Evolutionary conservation across 2,329 filamentous ascomycete genomes (phyloP), one percentile per base, ranked within the genome.

Genomic region (Fusarium camptoceras): DNA sequence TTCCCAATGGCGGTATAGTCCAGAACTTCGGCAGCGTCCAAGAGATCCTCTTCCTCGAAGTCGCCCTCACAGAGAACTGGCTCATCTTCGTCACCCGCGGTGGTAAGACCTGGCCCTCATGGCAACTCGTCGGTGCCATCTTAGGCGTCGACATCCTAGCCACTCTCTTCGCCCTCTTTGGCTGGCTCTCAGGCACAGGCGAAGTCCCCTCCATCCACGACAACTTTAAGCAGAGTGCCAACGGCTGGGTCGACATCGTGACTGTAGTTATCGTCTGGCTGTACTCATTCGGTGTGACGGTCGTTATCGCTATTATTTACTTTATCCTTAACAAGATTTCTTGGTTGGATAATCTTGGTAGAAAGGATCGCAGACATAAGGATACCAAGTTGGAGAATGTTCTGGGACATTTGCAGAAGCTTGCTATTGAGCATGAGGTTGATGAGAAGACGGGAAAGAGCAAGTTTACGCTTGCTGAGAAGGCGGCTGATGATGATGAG

Each of bases 361-460:
- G 66, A 25, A 69, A 69, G 37, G 57, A 70, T 10, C 66, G 66
- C 16, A 59, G 48, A 0, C 50, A 62, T 20, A 69, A 69, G 44
- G 66, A 69, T 3, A 69, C 66, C 0, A 69, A 55, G 39, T n/a
- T 69, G 1, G 66, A 69, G 9, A 69, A 69, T 15, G 47, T 69
- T 4, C 58, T 69, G 0, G 66, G 66, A 0, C 61, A 69, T 20
- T 6, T 69, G 12, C 66, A 69, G 9, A 69, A 69, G 24, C 43
- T 69, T 24, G 66, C 66, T 8, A 54, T 69, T 4, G 66, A 69
- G 20, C 66, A 69, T 25, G 66, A 69, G 30, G 6, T 49, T 4
- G 66, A 69, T 4, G 66, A 69, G n/a, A 70, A 67, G 51, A 70
- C 66, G 2, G 66, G 66, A 8, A 69, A 58, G 56, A 69, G 51